Evolutionary conservation across 2,329 filamentous ascomycete species (phyloP).

Genomic region (Harringtonia lauricola): DNA sequence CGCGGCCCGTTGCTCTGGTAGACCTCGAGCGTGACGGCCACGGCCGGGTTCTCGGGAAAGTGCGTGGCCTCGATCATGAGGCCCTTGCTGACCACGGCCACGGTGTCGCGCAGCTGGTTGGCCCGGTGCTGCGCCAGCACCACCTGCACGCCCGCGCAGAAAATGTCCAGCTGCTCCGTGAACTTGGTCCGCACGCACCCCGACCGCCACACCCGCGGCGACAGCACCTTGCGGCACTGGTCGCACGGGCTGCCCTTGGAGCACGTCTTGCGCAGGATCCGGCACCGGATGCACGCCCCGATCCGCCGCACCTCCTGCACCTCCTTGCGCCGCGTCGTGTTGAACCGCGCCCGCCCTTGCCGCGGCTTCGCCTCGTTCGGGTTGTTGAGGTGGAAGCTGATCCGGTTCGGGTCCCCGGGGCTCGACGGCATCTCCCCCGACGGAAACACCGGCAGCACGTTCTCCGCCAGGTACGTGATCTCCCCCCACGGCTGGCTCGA

Average conservation of each 20-base stretch:
- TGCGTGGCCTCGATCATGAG: constrained; percentile 46
- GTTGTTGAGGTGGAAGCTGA: constrained; percentile 44
- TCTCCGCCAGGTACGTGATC: constrained; percentile 36
- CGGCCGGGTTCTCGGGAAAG: constrained; percentile 31
- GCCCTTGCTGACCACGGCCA: constrained; percentile 36
- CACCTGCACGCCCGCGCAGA: constrained; percentile 52
- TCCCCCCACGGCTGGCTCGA: constrained; percentile 39
- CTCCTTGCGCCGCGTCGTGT: constrained; percentile 46
- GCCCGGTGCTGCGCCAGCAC: constrained; percentile 50
- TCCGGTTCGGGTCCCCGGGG: constrained; percentile 23
- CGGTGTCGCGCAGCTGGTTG: constrained; percentile 39
- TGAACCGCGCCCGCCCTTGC: constrained; percentile 47
- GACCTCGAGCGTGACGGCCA: constrained; percentile 31
- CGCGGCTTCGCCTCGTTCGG: constrained; percentile 35
- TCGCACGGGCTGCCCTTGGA: constrained; percentile 52
- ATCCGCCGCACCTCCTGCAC: constrained; percentile 55
- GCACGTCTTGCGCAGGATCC: constrained; percentile 56
- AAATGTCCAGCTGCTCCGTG: constrained; percentile 50
- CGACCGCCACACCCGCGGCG: constrained; percentile 53
- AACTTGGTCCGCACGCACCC: constrained; percentile 53
- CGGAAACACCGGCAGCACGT: constrained; percentile 16
- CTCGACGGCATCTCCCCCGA: constrained; percentile 10
- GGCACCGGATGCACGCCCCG: constrained; percentile 54
- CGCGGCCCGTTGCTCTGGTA: constrained; percentile 24
- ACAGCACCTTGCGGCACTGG: constrained; percentile 51